These are phyloP conservation scores for Dendryphion nanum DNA, from an alignment of 2,329 filamentous ascomycete species.

Conservation along the genomic window DNA sequence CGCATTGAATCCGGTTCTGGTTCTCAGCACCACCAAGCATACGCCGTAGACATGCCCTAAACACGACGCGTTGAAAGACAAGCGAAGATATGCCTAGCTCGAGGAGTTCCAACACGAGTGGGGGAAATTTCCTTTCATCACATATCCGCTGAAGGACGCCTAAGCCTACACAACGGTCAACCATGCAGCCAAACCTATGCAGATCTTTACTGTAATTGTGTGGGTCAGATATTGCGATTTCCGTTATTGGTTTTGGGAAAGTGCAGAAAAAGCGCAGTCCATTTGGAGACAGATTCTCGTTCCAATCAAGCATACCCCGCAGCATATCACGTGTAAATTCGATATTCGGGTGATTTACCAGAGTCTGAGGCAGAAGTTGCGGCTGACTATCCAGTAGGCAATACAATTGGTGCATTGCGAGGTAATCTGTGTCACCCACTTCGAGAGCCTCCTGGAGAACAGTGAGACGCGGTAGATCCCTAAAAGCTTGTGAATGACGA, in stretches of 20 bases:
- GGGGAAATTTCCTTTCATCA: slow-evolving; percentile 45
- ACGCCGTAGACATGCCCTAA: no score
- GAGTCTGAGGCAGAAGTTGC: slow-evolving; percentile 34
- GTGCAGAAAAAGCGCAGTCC: slow-evolving; percentile 47
- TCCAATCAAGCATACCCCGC: slow-evolving; percentile 46
- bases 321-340: slow-evolving; percentile 37
- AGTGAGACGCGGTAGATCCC: slow-evolving; percentile 16
- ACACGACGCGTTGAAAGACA: slow-evolving; percentile 55
- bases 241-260: slow-evolving; percentile 45
- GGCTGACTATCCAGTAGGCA: slow-evolving; percentile 31
- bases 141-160: slow-evolving; percentile 14
- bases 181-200: slow-evolving; percentile 38
- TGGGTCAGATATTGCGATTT: slow-evolving; percentile 22
- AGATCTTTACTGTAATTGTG: slow-evolving; percentile 33
- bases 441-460: slow-evolving; percentile 36
- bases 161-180: slow-evolving; percentile 34
- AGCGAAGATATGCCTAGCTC: slow-evolving; percentile 51
- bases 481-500: no score
- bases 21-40: no score
- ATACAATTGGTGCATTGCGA: slow-evolving; percentile 30
- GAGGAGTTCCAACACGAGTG: slow-evolving; percentile 58
- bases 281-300: slow-evolving; percentile 39
- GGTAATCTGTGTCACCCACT: slow-evolving; percentile 26
- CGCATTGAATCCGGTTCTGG: no score
- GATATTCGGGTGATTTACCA: slow-evolving; percentile 34